These are phyloP conservation scores for Hirsutella minnesotensis DNA, from an alignment of 2,329 filamentous ascomycete genomes.

Conservation along the genomic window DNA sequence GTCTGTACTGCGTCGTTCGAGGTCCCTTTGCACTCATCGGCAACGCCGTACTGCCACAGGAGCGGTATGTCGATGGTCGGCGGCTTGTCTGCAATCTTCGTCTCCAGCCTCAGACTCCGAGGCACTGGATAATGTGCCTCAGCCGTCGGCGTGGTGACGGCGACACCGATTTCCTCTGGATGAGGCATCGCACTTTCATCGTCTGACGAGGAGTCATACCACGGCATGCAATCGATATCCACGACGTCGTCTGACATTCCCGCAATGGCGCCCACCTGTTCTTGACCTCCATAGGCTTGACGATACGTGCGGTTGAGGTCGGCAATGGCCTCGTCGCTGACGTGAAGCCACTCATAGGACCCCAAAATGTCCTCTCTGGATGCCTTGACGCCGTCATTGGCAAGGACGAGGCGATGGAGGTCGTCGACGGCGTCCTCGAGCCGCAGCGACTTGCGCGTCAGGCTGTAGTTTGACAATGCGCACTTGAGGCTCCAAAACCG, in stretches of 20 bases:
- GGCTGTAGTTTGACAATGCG: slow-evolving; percentile 44
- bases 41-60: no score
- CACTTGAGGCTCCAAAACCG: slow-evolving; percentile 53
- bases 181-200: slow-evolving; percentile 9
- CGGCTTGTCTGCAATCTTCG: slow-evolving; percentile 20
- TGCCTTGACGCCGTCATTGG: slow-evolving; percentile 37
- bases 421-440: slow-evolving; percentile 53
- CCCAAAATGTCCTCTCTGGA: slow-evolving; percentile 37
- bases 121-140: slow-evolving; percentile 15
- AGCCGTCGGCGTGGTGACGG: slow-evolving; percentile 12
- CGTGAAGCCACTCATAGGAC: slow-evolving; percentile 45
- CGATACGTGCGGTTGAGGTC: slow-evolving; percentile 47
- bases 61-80: no score
- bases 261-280: slow-evolving; percentile 33
- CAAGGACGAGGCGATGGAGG: slow-evolving; percentile 45
- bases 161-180: slow-evolving; percentile 9
- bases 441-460: slow-evolving; percentile 27
- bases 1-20: no score
- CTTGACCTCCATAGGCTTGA: slow-evolving; percentile 40
- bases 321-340: slow-evolving; percentile 34
- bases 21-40: no score
- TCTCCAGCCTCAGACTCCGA: slow-evolving; percentile 29
- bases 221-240: neutral
- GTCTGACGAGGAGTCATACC: slow-evolving; percentile 7
- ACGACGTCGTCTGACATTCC: slow-evolving; percentile 13